A percentile compares a stretch with the other conserved stretches of the same genome.
Conservation (phyloP, 2,329 filamentous ascomycete genomes). For the Cercospora sesami region DNA sequence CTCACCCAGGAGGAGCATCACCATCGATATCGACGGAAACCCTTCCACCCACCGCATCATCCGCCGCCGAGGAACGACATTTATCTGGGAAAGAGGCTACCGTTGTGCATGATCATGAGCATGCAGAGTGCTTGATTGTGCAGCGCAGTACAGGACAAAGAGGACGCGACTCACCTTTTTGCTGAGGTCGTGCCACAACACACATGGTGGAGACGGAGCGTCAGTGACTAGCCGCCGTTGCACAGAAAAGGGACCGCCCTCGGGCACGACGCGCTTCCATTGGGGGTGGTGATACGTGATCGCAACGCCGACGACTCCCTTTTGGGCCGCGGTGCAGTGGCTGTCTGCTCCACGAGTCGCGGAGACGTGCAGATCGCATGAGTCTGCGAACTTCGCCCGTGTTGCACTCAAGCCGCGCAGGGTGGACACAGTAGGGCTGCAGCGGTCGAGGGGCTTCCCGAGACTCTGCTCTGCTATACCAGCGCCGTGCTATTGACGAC, state of each 20-base stretch:
- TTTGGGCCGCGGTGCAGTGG: conserved; percentile 17
- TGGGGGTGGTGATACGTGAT: conserved; percentile 3
- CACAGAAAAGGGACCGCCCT: conserved; percentile 5
- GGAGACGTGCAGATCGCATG: conserved; percentile 15
- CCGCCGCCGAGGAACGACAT: conserved; percentile 1
- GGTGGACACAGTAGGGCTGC: conserved; percentile 16
- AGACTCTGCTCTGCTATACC: conserved; percentile 6
- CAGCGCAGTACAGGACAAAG: neutral
- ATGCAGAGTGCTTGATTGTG: conserved; percentile 13
- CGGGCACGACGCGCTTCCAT: conserved; percentile 6
- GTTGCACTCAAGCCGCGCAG: neutral
- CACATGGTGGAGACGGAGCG: neutral
- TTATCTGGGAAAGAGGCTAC: conserved; percentile 6
- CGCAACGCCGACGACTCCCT: neutral
- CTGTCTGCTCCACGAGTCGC: conserved; percentile 14
- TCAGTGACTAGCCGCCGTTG: conserved; percentile 17
- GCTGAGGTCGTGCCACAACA: conserved; percentile 3
- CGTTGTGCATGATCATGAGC: conserved; percentile 5
- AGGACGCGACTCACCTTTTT: neutral
- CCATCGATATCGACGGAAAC: neutral
- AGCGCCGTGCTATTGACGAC: conserved; percentile 1
- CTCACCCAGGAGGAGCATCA: neutral
- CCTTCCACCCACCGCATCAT: neutral
- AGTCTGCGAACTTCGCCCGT: conserved; percentile 10
- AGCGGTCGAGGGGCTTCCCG: neutral